Conservation (phyloP, 78 protist species). For the Bodo saltans region DNA sequence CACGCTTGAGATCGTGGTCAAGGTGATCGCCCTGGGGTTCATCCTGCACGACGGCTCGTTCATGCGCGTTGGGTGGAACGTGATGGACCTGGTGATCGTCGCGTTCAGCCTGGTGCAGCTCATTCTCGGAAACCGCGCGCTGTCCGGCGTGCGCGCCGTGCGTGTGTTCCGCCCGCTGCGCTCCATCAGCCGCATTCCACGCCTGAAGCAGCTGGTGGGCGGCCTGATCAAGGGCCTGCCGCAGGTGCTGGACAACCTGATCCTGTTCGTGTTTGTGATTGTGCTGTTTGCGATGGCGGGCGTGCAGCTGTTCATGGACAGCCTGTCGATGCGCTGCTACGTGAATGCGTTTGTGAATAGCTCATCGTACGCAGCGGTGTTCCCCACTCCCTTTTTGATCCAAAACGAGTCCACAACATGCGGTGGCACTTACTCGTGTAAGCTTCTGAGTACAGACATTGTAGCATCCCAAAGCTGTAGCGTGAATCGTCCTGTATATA, state of each 20-base stretch:
- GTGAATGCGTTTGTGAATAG: background rate
- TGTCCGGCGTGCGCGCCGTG: conserved; percentile 24
- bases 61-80: conserved; percentile 32
- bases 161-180: conserved; percentile 39
- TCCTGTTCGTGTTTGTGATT: conserved; percentile 35
- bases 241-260: background rate
- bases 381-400: background rate
- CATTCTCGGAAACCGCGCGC: background rate
- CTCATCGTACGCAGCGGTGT: background rate
- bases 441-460: background rate
- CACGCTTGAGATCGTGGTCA: conserved; percentile 9
- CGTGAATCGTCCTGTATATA: no score
- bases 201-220: conserved; percentile 22
- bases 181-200: conserved; percentile 6
- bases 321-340: background rate
- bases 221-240: conserved; percentile 21
- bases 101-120: background rate
- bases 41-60: background rate
- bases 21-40: conserved; percentile 24
- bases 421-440: background rate
- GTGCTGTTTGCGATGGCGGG: conserved; percentile 35
- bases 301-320: conserved; percentile 23
- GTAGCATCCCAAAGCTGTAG: no score
- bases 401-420: background rate
- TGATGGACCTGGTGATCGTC: conserved; percentile 29